Conservation (phyloP, 352 stramenopile genomes). For the Globisporangium parvum region DNA sequence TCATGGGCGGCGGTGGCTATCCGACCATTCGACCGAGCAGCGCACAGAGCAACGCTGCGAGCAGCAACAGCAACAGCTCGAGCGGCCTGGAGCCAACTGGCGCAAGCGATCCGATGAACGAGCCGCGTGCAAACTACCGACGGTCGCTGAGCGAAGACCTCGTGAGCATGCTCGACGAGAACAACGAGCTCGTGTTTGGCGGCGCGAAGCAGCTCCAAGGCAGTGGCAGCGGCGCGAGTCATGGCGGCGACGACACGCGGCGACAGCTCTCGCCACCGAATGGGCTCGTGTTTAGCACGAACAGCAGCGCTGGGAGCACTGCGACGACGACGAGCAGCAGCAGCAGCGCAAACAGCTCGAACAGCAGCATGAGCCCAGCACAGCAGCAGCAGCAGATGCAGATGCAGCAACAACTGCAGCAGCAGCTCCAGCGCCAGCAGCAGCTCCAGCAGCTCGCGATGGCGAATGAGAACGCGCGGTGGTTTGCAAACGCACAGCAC, state of each 20-base stretch:
- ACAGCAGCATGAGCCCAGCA: not conserved
- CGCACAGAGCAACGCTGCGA: slow-evolving; percentile 11
- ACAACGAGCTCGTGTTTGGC: slow-evolving; percentile 26
- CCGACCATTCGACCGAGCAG: slow-evolving; percentile 9
- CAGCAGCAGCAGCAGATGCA: slow-evolving; percentile 15
- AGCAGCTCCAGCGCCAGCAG: slow-evolving; percentile 18
- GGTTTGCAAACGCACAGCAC: slow-evolving; percentile 8
- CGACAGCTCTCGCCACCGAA: slow-evolving; percentile 12
- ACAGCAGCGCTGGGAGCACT: too few species aligned
- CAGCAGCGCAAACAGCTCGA: slow-evolving; percentile 3
- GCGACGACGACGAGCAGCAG: not conserved
- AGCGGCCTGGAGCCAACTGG: slow-evolving; percentile 10
- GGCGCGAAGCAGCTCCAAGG: slow-evolving; percentile 14
- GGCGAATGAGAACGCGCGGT: slow-evolving; percentile 12
- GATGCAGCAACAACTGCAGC: slow-evolving; percentile 14
- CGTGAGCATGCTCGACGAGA: slow-evolving; percentile 66
- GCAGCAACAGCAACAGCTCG: slow-evolving; percentile 10
- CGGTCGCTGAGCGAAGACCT: slow-evolving; percentile 72
- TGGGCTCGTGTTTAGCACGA: slow-evolving; percentile 4
- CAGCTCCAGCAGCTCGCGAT: slow-evolving; percentile 15
- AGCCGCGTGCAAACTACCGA: slow-evolving; percentile 34
- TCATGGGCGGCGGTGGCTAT: not conserved
- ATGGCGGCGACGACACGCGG: not conserved
- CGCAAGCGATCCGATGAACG: not conserved
- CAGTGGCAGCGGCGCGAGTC: slow-evolving; percentile 14